Evolutionary conservation across 257 asterid species (phyloP).

Genomic region (Cordia subcordata): DNA sequence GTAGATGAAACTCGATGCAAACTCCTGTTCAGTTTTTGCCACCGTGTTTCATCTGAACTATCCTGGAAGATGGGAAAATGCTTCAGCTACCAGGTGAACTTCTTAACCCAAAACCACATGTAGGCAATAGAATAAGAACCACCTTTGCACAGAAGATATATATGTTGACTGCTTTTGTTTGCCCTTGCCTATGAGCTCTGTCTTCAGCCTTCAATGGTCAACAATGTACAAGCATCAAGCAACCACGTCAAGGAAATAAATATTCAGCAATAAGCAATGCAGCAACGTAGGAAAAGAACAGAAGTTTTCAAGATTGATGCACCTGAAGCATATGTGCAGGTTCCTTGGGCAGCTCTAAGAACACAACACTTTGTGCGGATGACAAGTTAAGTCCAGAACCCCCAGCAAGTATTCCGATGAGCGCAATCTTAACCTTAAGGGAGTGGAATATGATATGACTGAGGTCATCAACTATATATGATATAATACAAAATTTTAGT

Average conservation of each 20-base stretch:
- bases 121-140: constrained; percentile 5
- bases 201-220: constrained; percentile 74
- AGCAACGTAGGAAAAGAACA: background rate
- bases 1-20: constrained; percentile 75
- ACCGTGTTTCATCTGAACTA: constrained; percentile 76
- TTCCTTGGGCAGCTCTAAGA: constrained; percentile 78
- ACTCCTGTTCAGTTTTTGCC: constrained; percentile 81
- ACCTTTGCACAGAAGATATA: constrained; percentile 96
- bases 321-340: constrained; percentile 88
- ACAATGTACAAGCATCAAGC: constrained; percentile 24
- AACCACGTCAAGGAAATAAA: constrained; percentile 2
- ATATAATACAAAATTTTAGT: background rate
- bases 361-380: constrained; percentile 86
- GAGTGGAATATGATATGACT: constrained; percentile 9
- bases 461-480: background rate
- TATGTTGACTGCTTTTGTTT: constrained; percentile 71
- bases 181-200: constrained; percentile 97
- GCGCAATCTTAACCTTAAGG: constrained; percentile 78
- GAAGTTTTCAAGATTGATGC: constrained; percentile 3
- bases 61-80: constrained; percentile 42
- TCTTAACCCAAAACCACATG: background rate
- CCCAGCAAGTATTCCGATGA: constrained; percentile 94
- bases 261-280: background rate
- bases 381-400: constrained; percentile 89
- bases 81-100: constrained; percentile 3